Evolutionary conservation across 1,139 yeast species (phyloP).

Genomic region (Geotrichum fermentans): DNA sequence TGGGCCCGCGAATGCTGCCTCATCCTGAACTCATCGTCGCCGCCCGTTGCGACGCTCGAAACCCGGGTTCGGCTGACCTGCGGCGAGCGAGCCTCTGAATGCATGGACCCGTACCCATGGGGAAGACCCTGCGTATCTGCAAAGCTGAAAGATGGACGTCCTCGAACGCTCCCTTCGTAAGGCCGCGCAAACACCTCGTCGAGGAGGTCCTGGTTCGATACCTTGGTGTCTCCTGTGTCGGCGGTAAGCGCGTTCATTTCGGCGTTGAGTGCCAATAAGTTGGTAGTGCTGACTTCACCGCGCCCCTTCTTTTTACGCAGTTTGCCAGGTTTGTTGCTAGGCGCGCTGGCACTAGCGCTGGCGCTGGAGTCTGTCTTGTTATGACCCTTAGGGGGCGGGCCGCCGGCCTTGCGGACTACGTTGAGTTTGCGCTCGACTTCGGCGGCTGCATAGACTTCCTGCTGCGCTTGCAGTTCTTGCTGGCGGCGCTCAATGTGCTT

Average conservation of each 20-base stretch:
- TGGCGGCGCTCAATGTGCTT: constrained; percentile 13
- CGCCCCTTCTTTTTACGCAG: not conserved
- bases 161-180: constrained; percentile 28
- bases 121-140: not conserved
- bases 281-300: constrained; percentile 6
- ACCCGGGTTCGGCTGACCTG: not conserved
- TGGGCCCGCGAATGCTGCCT: not conserved
- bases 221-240: constrained; percentile 21
- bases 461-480: constrained; percentile 16
- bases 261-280: constrained; percentile 4
- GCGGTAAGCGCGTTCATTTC: not conserved
- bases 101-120: not conserved
- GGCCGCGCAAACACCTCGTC: constrained; percentile 34
- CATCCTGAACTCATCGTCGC: constrained; percentile 3
- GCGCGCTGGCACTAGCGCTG: not conserved
- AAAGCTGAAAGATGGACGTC: constrained; percentile 1
- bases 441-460: constrained; percentile 7
- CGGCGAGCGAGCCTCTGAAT: not conserved
- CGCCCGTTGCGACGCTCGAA: not conserved
- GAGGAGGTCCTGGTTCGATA: constrained; percentile 31
- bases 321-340: not conserved
- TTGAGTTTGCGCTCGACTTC: constrained; percentile 1
- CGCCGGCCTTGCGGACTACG: not conserved
- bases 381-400: constrained; percentile 4
- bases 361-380: not conserved